Evolutionary conservation across 805 yeast genomes (phyloP), one percentile per base, ranked within the genome.

Genomic region (Starmerella khaoyaiensis): DNA sequence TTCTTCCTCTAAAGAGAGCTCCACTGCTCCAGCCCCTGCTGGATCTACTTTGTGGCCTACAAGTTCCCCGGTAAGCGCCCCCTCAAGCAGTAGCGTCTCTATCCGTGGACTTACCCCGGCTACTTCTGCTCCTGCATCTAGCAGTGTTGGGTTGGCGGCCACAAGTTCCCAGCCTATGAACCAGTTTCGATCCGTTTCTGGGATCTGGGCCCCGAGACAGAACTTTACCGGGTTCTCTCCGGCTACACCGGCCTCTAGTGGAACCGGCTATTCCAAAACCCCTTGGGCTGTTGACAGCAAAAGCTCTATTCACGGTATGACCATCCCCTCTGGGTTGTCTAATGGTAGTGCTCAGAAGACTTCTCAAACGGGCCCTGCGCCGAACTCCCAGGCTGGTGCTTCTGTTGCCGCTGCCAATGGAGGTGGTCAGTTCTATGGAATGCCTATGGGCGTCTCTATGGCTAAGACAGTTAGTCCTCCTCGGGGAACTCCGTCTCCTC

Each of bases 121-220:
- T n/a, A 29, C 14, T 30, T 5, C 19, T 21, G 24, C 7, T 26
- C 27, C 25, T 17, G 31, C n/a, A 3, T 9, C 23, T 21, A 8
- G 28, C 4, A 9, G 18, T 29, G 19, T 8, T 5, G 25, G 26
- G 3, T 17, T 33, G 25, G 35, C 36, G 6, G 5, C 28, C n/a
- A 18, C 33, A 26, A 11, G n/a, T 11, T 17, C 14, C 24, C n/a
- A n/a, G n/a, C 14, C 35, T 29, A 31, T 39, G 15, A 33, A 39
- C 32, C 43, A 42, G 34, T 43, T 18, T 42, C 34, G 47, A 32
- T 28, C n/a, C n/a, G n/a, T n/a, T n/a, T 22, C 40, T 23, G 46
- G 48, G 7, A 42, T 45, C 22, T 45, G 48, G 48, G 48, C 44
- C 18, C 48, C 48, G n/a, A 44, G 48, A 22, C 42, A 36, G 39